Conservation (phyloP, 2,329 filamentous ascomycete species). For the Dothideomycetes sp. region DNA sequence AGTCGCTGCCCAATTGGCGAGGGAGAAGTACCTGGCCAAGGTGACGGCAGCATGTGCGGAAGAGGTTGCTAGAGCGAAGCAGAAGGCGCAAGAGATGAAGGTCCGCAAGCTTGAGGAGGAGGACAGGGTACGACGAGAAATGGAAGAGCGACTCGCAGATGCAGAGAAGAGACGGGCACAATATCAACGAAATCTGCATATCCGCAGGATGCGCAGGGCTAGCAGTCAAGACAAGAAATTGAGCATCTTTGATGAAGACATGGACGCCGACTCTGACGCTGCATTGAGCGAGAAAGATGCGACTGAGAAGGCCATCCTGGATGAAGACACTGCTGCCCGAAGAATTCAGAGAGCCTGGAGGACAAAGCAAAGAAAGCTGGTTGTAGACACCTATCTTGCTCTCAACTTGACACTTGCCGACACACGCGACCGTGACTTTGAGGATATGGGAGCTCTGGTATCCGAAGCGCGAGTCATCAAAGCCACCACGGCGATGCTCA, state of each 20-base stretch:
- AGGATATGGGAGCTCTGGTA: slow-evolving; percentile 59
- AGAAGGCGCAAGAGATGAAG: slow-evolving; percentile 71
- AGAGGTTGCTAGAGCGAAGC: slow-evolving; percentile 72
- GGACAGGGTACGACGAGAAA: slow-evolving; percentile 57
- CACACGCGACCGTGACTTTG: slow-evolving; percentile 60
- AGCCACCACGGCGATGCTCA: slow-evolving; percentile 55
- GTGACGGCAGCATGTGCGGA: slow-evolving; percentile 73
- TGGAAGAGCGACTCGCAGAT: slow-evolving; percentile 70
- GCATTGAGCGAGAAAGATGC: slow-evolving; percentile 18
- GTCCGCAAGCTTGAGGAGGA: slow-evolving; percentile 68
- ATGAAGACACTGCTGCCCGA: slow-evolving; percentile 50
- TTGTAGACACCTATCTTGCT: slow-evolving; percentile 54
- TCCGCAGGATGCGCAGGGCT: slow-evolving; percentile 29
- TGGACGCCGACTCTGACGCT: slow-evolving; percentile 36
- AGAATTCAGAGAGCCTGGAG: slow-evolving; percentile 65
- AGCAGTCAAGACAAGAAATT: slow-evolving; percentile 38
- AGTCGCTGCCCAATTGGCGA: slow-evolving; percentile 63
- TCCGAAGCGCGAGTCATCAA: slow-evolving; percentile 55
- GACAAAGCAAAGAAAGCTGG: slow-evolving; percentile 43
- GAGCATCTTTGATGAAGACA: slow-evolving; percentile 38
- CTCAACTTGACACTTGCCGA: slow-evolving; percentile 60
- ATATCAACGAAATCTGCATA: slow-evolving; percentile 38
- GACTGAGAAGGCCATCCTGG: slow-evolving; percentile 28
- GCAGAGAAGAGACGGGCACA: slow-evolving; percentile 57
- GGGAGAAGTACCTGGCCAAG: slow-evolving; percentile 71